Evolutionary conservation across 352 stramenopile species (phyloP), one percentile per base, ranked within the genome.

Genomic region (Globisporangium takayamanum): DNA sequence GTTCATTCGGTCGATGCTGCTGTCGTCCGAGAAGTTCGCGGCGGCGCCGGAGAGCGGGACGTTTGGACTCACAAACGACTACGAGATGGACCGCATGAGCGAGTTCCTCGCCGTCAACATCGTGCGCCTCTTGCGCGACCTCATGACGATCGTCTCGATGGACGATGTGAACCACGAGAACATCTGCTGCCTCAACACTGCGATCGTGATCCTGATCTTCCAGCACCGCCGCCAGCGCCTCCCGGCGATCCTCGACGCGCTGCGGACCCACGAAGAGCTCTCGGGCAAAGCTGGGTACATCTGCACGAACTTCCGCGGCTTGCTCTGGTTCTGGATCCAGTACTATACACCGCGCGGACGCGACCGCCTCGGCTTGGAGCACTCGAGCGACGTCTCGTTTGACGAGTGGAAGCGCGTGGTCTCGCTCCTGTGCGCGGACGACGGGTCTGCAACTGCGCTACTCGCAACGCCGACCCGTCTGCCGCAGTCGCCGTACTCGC

Each of bases 141-240:
- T 99, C 47, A 95, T 98, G 82, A 91, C 79, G 8, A 92, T 98
- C 46, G 92, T 99, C n/a, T 83, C 89, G 56, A 75, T 98, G 57
- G 82, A 92, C 25, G 95, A 97, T 53, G 90, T 98, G 62, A 98
- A 98, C 64, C 94, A 99, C 68, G 95, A 98, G 69, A 99, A 98
- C 67, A 98, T 99, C 73, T 98, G 96, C 78, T 98, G 94, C 57
- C 68, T 99, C 36, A 99, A 99, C 77, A 98, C 96, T 46, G 92
- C 92, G 11, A 88, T 99, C 39, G 84, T 98, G 30, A 94, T 99
- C 59, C 68, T 98, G 20, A 89, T 99, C 6, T 97, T 98, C 64
- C 88, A 96, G 55, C 73, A 97, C 60, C 90, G 90, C n/a, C 80
- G 90, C n/a, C 57, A 80, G 14, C 73, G 92, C 22, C 75, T 98